phyloP scores from a whole-genome alignment of 2,329 filamentous ascomycete species.

The Trichoderma aggressivum region DNA sequence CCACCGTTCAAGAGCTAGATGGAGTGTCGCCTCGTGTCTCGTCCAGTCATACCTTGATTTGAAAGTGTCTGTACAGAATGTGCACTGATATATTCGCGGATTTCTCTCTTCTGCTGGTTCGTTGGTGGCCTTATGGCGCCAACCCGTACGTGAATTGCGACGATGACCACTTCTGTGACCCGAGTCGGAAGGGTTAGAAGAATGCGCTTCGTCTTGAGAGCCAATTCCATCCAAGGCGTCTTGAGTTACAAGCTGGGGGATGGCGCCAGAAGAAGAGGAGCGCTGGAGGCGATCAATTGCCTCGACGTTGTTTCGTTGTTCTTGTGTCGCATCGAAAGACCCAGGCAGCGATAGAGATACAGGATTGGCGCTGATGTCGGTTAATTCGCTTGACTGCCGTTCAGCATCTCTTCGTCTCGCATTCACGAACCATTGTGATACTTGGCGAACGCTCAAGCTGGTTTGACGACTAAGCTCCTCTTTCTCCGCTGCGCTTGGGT shows the following conservation, averaged over 20 bases:
- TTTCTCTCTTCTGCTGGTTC: neutral
- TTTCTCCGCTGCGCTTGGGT: neutral
- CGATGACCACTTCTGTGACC: neutral
- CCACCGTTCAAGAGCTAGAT: neutral
- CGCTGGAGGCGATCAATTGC: neutral
- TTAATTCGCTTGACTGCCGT: neutral
- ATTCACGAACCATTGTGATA: neutral
- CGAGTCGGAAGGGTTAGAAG: neutral
- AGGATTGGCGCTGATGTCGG: neutral
- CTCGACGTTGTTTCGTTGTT: neutral
- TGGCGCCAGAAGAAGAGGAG: neutral
- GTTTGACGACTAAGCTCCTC: neutral
- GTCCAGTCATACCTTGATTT: neutral
- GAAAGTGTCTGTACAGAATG: neutral
- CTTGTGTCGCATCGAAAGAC: neutral
- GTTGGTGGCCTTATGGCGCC: neutral
- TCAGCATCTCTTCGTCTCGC: neutral
- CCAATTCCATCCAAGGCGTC: neutral
- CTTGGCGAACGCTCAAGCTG: neutral
- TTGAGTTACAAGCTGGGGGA: neutral
- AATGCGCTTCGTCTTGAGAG: neutral
- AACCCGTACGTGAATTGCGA: neutral
- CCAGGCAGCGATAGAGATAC: neutral
- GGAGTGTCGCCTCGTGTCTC: neutral
- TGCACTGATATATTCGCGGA: neutral